Conservation (phyloP, 371 early-diverging fungal genomes). For the Mortierella sp. region DNA sequence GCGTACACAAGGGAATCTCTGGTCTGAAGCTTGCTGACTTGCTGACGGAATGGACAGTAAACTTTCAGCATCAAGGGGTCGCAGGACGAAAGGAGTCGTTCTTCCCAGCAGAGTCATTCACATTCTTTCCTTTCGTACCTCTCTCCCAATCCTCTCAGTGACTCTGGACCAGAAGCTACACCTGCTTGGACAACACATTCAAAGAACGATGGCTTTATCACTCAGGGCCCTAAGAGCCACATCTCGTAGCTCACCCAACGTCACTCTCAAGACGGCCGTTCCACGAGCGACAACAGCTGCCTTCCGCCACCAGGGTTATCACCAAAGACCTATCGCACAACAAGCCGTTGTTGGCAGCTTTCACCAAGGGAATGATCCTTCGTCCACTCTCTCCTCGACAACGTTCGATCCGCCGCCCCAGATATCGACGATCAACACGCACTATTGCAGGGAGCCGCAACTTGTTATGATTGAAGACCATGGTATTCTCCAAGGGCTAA, state of each 20-base stretch:
- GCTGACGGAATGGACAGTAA: too few species aligned
- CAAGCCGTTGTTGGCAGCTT: not conserved
- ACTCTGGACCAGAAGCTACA: not conserved
- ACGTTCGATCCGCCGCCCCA: constrained; percentile 31
- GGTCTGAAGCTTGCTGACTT: too few species aligned
- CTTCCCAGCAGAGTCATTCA: too few species aligned
- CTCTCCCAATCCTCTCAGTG: too few species aligned
- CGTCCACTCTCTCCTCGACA: not conserved
- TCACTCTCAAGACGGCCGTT: not conserved
- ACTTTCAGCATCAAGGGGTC: too few species aligned
- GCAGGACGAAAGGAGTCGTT: too few species aligned
- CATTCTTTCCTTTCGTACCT: too few species aligned
- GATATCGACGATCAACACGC: constrained; percentile 28
- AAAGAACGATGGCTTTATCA: not conserved
- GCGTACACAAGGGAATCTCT: too few species aligned
- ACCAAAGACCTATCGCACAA: not conserved
- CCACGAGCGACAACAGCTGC: not conserved
- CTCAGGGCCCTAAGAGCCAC: not conserved
- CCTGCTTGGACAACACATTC: not conserved
- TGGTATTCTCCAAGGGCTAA: constrained; percentile 42
- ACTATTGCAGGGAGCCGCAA: constrained; percentile 41
- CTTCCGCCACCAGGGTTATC: too few species aligned
- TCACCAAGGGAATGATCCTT: not conserved
- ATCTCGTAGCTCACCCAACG: not conserved
- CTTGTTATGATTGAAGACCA: constrained; percentile 37